Conservation (phyloP, 2,329 filamentous ascomycete species). For the Aspergillus glaucus region DNA sequence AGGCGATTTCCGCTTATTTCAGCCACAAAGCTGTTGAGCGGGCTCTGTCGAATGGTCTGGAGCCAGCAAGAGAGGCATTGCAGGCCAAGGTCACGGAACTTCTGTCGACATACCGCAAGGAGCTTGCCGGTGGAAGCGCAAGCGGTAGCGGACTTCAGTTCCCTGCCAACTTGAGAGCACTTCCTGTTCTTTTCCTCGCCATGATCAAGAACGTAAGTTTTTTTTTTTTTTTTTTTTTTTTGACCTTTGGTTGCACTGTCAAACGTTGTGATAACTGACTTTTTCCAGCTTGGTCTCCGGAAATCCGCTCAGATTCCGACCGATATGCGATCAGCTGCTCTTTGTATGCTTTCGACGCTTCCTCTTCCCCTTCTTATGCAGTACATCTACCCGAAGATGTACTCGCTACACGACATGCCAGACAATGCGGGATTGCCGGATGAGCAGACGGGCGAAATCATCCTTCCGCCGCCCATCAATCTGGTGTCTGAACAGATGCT, state of each 20-base stretch:
- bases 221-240: background rate
- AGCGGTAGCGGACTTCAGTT: slow-evolving; percentile 87
- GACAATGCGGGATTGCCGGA: slow-evolving; percentile 84
- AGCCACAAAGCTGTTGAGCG: slow-evolving; percentile 96
- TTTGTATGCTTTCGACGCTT: slow-evolving; percentile 89
- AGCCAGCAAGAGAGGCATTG: slow-evolving; percentile 82
- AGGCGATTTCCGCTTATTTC: slow-evolving; percentile 88
- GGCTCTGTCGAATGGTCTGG: slow-evolving; percentile 75
- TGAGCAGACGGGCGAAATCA: slow-evolving; percentile 77
- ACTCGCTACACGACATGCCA: slow-evolving; percentile 92
- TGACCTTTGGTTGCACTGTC: slow-evolving; percentile 11
- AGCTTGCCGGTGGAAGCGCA: slow-evolving; percentile 91
- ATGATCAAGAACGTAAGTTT: slow-evolving; percentile 82
- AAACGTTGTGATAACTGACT: slow-evolving; percentile 5
- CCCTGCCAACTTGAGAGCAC: slow-evolving; percentile 80
- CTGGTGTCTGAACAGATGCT: slow-evolving; percentile 82
- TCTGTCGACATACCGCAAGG: slow-evolving; percentile 92
- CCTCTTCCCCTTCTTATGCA: slow-evolving; percentile 85
- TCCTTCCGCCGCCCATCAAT: slow-evolving; percentile 77
- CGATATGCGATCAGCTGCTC: slow-evolving; percentile 84
- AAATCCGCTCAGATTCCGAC: slow-evolving; percentile 91
- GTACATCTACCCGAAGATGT: slow-evolving; percentile 81
- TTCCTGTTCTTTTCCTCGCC: slow-evolving; percentile 86
- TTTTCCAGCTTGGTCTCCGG: slow-evolving; percentile 61
- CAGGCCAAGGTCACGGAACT: slow-evolving; percentile 90